Evolutionary conservation across 2,329 filamentous ascomycete genomes (phyloP).

Genomic region (Colletotrichum sp.): DNA sequence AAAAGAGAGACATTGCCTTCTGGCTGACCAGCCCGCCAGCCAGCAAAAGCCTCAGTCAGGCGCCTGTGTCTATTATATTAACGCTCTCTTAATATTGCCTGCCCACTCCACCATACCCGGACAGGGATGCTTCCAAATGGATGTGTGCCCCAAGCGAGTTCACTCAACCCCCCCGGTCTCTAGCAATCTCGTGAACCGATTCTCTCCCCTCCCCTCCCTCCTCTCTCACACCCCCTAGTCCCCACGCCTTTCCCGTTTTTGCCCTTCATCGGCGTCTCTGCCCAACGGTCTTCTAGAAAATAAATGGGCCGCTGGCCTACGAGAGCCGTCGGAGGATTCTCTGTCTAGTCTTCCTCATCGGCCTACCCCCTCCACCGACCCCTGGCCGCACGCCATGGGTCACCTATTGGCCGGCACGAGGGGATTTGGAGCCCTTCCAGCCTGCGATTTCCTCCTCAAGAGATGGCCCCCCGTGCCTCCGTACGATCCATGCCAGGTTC

Average conservation of each 20-base stretch:
- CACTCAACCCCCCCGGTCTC: conserved; percentile 32
- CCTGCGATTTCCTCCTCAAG: conserved; percentile 21
- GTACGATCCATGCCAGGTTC: conserved; percentile 26
- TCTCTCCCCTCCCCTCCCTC: conserved; percentile 32
- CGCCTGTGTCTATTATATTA: conserved; percentile 24
- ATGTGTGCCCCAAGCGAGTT: conserved; percentile 38
- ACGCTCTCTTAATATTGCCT: conserved; percentile 20
- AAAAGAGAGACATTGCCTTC: conserved; percentile 9
- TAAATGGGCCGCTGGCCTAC: conserved; percentile 45
- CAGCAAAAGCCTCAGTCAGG: conserved; percentile 21
- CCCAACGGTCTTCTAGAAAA: conserved; percentile 53
- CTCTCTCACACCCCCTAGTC: conserved; percentile 26
- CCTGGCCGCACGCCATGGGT: not conserved
- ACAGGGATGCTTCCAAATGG: conserved; percentile 19
- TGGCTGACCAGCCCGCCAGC: conserved; percentile 9
- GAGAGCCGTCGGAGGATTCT: conserved; percentile 51
- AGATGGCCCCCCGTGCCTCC: conserved; percentile 28
- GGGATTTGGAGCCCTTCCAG: conserved; percentile 18
- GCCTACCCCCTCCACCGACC: conserved; percentile 30
- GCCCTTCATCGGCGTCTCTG: conserved; percentile 41
- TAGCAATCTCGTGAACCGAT: conserved; percentile 53
- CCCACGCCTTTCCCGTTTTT: conserved; percentile 44
- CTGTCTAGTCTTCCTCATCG: conserved; percentile 47
- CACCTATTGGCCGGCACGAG: conserved; percentile 29
- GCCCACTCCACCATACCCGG: conserved; percentile 16